Evolutionary conservation across 139 green algal genomes (phyloP).

Genomic region (Pycnococcus provasolii): DNA sequence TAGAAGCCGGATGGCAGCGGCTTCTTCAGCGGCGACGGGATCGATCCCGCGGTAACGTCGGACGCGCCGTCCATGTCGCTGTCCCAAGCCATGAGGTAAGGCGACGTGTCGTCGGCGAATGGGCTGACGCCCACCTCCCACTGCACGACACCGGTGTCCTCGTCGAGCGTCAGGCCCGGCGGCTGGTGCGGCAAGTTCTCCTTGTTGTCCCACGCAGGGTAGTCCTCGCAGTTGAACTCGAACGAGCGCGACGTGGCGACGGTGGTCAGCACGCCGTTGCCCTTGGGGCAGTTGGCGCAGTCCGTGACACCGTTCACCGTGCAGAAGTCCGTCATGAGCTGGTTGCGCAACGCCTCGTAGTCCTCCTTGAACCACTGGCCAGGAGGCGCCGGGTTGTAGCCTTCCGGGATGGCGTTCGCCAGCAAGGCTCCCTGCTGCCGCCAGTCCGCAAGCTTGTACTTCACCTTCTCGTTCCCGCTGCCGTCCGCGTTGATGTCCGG

Average conservation of each 20-base stretch:
- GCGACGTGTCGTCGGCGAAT: slow-evolving; percentile 4
- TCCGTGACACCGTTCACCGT: neutral
- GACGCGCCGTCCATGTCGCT: neutral
- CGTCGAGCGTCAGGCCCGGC: neutral
- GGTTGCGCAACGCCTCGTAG: slow-evolving; percentile 12
- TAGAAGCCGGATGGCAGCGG: slow-evolving; percentile 17
- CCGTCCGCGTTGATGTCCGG: slow-evolving; percentile 3
- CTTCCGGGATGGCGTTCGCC: slow-evolving; percentile 19
- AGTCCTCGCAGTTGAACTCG: slow-evolving; percentile 20
- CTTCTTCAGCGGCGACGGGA: neutral
- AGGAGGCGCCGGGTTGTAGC: neutral
- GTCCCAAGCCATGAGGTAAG: neutral
- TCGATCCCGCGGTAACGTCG: neutral
- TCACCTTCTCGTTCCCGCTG: neutral
- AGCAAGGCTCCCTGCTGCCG: slow-evolving; percentile 12
- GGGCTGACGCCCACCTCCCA: slow-evolving; percentile 18
- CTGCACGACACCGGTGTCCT: slow-evolving; percentile 11
- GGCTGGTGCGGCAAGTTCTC: slow-evolving; percentile 9
- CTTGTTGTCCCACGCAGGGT: slow-evolving; percentile 14
- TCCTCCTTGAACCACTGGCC: neutral
- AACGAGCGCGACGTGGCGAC: neutral
- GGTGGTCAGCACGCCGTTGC: neutral
- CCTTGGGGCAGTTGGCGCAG: slow-evolving; percentile 10
- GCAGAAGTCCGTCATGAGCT: neutral
- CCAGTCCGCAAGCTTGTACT: slow-evolving; percentile 13